Base-by-base conservation (phyloP, 352 stramenopile genomes). In the Chrysophaeum taylorii region DNA sequence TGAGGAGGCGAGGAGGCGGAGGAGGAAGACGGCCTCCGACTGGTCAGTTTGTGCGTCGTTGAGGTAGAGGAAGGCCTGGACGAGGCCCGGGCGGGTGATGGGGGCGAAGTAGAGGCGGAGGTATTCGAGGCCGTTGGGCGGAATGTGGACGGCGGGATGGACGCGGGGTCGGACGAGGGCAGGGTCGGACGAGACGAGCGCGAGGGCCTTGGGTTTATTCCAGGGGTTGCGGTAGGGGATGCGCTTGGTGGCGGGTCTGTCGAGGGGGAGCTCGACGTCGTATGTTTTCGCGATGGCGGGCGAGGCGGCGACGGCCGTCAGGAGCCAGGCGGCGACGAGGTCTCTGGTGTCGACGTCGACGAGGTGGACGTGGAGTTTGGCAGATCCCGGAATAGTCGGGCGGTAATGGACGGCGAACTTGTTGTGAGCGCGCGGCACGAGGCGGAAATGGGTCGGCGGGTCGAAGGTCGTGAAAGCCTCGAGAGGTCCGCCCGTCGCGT, bases 191-290 rank as follows among this genome's bases (percentile, higher is more conserved):
- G 86, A 93, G 31, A 86, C 80, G 39, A 97, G 76, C n/a, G 82
- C 57, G 50, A 96, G 84, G 1, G 81, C 83, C 75, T 92, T 85
- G 25, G 81, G 71, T 36, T 88, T 75, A 70, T 91, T 86, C 91
- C 91, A 97, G 15, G 89, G 88, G 73, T 97, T 97, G 2, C 82
- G 75, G 73, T 96, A 96, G 57, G 87, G 81, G 61, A 97, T 94
- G 69, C 95, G 95, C 81, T 90, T 96, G 70, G 92, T 86, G 15
- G 84, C 81, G 2, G 79, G 76, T 29, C 82, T 78, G 36, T 70
- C 76, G 0, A 80, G 39, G 0, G 85, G 83, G 23, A 96, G 69
- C 21, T 75, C 67, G 25, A 96, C 82, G 31, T 93, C 90, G 77
- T 95, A 97, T 62, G 87, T 90, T 74, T 96, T 96, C 50, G 87